These are phyloP conservation scores for Boletellus emodensis DNA, from an alignment of 768 basidiomycete species.

Conservation along the genomic window DNA sequence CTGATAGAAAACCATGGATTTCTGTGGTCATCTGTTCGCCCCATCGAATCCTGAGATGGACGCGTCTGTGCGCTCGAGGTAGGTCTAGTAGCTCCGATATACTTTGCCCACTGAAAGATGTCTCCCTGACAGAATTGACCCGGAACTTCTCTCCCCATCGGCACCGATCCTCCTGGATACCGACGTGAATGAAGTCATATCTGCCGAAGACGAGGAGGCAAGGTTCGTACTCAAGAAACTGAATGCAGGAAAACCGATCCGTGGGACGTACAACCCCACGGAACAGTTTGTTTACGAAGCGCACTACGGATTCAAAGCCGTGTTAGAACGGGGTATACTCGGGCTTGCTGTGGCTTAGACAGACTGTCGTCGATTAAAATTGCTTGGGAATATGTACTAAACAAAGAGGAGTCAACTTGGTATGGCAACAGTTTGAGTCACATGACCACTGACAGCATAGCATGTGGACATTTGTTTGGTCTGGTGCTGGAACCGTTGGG, in stretches of 20 bases:
- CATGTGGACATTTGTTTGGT: too few relatives aligned
- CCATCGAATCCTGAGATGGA: slow-evolving; percentile 4
- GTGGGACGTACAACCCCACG: slow-evolving; percentile 10
- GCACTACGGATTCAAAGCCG: slow-evolving; percentile 10
- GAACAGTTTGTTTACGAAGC: slow-evolving; percentile 10
- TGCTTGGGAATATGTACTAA: too few relatives aligned
- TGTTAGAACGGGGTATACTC: slow-evolving; percentile 5
- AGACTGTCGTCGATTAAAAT: too few relatives aligned
- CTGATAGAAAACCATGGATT: slow-evolving; percentile 10
- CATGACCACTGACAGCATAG: too few relatives aligned
- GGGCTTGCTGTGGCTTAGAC: not conserved
- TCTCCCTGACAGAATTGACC: not conserved
- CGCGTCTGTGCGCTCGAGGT: slow-evolving; percentile 1
- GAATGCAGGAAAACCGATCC: slow-evolving; percentile 14
- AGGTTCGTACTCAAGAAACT: slow-evolving; percentile 9
- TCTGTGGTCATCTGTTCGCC: slow-evolving; percentile 1
- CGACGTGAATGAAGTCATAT: not conserved
- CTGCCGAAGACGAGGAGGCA: slow-evolving; percentile 6
- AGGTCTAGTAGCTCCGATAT: not conserved
- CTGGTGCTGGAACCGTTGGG: too few relatives aligned
- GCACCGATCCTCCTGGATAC: slow-evolving; percentile 1
- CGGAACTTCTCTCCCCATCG: not conserved
- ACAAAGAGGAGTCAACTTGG: too few relatives aligned
- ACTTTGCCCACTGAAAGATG: not conserved
- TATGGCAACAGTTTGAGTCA: too few relatives aligned